These are phyloP conservation scores for Pichia manshurica DNA, from an alignment of 805 yeast genomes.

Conservation along the genomic window DNA sequence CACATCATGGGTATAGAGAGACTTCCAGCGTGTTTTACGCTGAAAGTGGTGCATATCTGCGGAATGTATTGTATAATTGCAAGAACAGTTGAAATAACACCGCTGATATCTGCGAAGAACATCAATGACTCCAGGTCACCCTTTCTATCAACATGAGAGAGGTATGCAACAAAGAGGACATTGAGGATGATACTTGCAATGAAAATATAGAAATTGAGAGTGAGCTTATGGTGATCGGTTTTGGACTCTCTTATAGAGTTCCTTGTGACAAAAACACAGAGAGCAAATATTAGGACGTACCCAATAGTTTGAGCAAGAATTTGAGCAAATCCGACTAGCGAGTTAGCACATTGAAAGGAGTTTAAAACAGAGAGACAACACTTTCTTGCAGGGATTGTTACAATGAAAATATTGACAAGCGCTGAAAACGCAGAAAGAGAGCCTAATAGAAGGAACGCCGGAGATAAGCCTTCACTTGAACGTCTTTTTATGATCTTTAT, in stretches of 20 bases:
- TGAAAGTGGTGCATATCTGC: conserved; percentile 65
- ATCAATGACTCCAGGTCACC: conserved; percentile 17
- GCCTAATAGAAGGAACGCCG: conserved; percentile 65
- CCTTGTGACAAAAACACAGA: conserved; percentile 46
- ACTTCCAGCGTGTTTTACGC: conserved; percentile 71
- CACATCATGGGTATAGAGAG: conserved; percentile 76
- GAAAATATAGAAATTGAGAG: conserved; percentile 37
- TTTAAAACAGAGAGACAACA: conserved; percentile 49
- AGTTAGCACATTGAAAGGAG: conserved; percentile 55
- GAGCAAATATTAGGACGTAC: conserved; percentile 50
- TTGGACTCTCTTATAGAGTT: conserved; percentile 42
- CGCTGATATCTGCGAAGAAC: conserved; percentile 52
- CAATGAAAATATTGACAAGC: conserved; percentile 56
- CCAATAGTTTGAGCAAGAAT: conserved; percentile 58
- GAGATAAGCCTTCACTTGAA: conserved; percentile 75
- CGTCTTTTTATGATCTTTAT: conserved; percentile 47
- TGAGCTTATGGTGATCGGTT: conserved; percentile 38
- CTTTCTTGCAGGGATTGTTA: conserved; percentile 52
- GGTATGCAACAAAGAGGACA: conserved; percentile 21
- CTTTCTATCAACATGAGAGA: conserved; percentile 3
- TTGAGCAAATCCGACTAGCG: conserved; percentile 62
- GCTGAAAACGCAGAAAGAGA: conserved; percentile 64
- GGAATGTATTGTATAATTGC: conserved; percentile 75
- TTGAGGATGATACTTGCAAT: conserved; percentile 33
- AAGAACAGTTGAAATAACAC: conserved; percentile 56